Conservation (phyloP, 306 rosid species). For the Lagenaria siceraria region DNA sequence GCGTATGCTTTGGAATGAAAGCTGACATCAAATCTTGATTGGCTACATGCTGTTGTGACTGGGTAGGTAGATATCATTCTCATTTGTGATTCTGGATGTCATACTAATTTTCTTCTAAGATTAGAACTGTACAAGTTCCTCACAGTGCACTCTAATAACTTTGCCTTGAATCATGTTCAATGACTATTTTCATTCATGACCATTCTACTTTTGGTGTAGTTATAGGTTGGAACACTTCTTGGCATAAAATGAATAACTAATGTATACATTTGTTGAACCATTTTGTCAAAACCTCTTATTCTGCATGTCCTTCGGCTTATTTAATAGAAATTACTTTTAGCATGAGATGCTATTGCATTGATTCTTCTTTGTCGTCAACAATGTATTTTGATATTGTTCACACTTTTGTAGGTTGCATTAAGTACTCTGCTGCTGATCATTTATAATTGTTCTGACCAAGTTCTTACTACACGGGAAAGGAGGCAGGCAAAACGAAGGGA, state of each 20-base stretch:
- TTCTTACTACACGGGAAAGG: slow-evolving; percentile 59
- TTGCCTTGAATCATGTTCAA: not conserved
- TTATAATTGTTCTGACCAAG: slow-evolving; percentile 69
- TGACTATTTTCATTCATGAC: not conserved
- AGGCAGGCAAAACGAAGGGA: slow-evolving; percentile 60
- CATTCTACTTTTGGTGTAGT: not conserved
- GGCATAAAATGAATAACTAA: not conserved
- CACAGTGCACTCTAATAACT: not conserved
- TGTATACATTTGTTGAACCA: not conserved
- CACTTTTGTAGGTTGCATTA: slow-evolving; percentile 45
- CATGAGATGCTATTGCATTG: not conserved
- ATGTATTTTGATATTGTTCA: slow-evolving; percentile 7
- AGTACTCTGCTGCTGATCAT: slow-evolving; percentile 42
- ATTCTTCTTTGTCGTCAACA: not conserved
- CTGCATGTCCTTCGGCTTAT: not conserved
- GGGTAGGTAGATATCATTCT: not conserved
- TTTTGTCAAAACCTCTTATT: not conserved
- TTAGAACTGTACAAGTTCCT: not conserved
- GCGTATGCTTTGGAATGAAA: slow-evolving; percentile 8
- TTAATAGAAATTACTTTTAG: not conserved
- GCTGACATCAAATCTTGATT: not conserved
- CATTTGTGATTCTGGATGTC: not conserved
- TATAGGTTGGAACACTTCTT: not conserved
- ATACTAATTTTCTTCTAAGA: not conserved
- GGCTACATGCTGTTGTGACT: not conserved